Percentiles rank a stretch among this genome's conserved stretches.
These are phyloP conservation scores for Rhizopogon rudus DNA, from an alignment of 768 basidiomycete species.

Conservation along the genomic window DNA sequence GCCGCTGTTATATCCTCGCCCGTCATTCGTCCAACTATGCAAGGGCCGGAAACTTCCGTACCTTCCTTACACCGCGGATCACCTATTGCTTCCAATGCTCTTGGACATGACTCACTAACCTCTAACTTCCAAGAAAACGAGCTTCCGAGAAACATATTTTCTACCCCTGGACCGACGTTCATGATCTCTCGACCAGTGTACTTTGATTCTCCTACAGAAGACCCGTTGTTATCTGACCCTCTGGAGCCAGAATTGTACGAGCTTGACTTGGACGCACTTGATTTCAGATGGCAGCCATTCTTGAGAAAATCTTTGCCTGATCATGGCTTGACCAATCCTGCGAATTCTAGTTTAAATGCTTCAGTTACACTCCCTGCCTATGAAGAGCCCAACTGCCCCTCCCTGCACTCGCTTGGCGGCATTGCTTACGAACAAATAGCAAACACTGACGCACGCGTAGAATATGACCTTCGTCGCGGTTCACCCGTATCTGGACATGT, in stretches of 20 bases:
- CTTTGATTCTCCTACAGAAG: conserved; percentile 50
- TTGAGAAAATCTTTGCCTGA: conserved; percentile 14
- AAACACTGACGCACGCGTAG: neutral
- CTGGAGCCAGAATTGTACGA: conserved; percentile 31
- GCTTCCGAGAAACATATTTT: conserved; percentile 23
- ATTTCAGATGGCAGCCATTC: conserved; percentile 57
- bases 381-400: neutral
- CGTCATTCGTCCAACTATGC: neutral
- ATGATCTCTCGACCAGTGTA: conserved; percentile 32
- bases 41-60: neutral
- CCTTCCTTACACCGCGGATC: neutral
- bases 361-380: neutral
- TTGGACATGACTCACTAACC: neutral
- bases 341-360: neutral
- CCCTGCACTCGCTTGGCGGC: neutral
- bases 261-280: conserved; percentile 36
- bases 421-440: neutral
- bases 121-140: neutral
- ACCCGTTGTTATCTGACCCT: conserved; percentile 37
- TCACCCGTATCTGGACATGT: neutral
- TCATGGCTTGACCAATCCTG: neutral
- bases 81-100: neutral
- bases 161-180: conserved; percentile 46
- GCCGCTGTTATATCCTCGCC: neutral
- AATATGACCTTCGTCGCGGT: neutral